A percentile compares a stretch with the other conserved stretches of the same genome.
phyloP scores from a whole-genome alignment of 2,329 filamentous ascomycete species.

The Chaetomiaceae sp. region DNA sequence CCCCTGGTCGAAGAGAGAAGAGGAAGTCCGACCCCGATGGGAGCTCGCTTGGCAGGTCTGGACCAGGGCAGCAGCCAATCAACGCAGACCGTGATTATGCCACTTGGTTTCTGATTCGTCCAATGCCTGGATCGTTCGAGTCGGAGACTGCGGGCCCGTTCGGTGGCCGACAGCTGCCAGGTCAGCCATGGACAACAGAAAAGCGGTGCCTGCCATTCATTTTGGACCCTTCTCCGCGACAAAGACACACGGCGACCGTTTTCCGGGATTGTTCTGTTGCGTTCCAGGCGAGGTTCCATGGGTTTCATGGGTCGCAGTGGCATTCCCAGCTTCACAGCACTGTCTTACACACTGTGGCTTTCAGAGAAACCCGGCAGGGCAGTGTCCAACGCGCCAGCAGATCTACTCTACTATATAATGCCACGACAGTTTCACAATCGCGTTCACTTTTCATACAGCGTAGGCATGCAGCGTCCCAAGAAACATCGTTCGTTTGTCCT shows the following conservation, averaged over 20 bases:
- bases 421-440: no score
- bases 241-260: slow-evolving; percentile 12
- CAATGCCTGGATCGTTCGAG: slow-evolving; percentile 13
- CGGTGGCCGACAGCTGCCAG: neutral
- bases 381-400: no score
- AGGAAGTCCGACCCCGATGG: neutral
- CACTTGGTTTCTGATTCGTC: slow-evolving; percentile 16
- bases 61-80: slow-evolving; percentile 15
- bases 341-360: no score
- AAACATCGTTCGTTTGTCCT: no score
- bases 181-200: neutral
- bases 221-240: neutral
- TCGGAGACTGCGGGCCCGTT: slow-evolving; percentile 10
- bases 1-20: slow-evolving; percentile 18
- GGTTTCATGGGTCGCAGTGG: no score
- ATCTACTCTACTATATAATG: no score
- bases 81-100: slow-evolving; percentile 11
- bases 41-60: slow-evolving; percentile 7
- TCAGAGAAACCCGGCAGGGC: no score
- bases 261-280: no score
- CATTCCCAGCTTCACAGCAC: no score
- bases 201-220: neutral
- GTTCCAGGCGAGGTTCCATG: no score
- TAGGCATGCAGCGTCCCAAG: no score
- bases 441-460: no score